Evolutionary conservation across 371 early-diverging fungal species (phyloP), one percentile per base, ranked within the genome.

Genomic region (Polyrhizophydium stewartii): DNA sequence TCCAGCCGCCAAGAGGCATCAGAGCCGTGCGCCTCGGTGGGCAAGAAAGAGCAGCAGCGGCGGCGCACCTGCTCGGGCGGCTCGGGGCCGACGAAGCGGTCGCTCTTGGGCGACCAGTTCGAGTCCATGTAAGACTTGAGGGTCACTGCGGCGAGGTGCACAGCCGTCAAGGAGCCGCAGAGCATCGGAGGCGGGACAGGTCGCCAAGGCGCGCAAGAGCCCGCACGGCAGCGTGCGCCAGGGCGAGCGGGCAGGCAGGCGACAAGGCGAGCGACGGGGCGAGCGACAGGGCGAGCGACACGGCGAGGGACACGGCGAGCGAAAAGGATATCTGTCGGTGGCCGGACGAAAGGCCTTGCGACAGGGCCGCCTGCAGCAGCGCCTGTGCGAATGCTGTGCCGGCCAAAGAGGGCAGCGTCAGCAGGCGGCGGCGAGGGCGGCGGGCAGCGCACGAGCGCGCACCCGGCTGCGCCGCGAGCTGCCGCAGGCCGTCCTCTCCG

Each of bases 281-380:
- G 33, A 27, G 72, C 66, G 71, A 76, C 63, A 68, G 65, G 53
- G 56, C 60, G 28, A 32, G 1, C 2, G 17, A n/a, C n/a, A n/a
- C n/a, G n/a, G n/a, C n/a, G n/a, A 47, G 9, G n/a, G 21, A 19
- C 33, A 27, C 40, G 30, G 33, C 43, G 22, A 24, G 55, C 19
- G 60, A 71, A 80, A 84, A 84, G 84, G 84, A 84, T 72, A 85
- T 82, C 72, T 91, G 93, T 59, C 92, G 86, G 55, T 89, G 82
- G n/a, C 87, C 76, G 52, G 82, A 58, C 13, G 79, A 76, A 50
- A 83, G 74, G 59, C 86, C 85, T 40, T 78, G 79, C n/a, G 89
- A 77, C 10, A 87, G 67, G 0, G 88, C 82, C 32, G 90, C 77
- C 49, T 79, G 83, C 25, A 85, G 83, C 41, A 90, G 81, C 56